Evolutionary conservation across 2,329 filamentous ascomycete species (phyloP).

Genomic region (Phaeomoniella chlamydospora): DNA sequence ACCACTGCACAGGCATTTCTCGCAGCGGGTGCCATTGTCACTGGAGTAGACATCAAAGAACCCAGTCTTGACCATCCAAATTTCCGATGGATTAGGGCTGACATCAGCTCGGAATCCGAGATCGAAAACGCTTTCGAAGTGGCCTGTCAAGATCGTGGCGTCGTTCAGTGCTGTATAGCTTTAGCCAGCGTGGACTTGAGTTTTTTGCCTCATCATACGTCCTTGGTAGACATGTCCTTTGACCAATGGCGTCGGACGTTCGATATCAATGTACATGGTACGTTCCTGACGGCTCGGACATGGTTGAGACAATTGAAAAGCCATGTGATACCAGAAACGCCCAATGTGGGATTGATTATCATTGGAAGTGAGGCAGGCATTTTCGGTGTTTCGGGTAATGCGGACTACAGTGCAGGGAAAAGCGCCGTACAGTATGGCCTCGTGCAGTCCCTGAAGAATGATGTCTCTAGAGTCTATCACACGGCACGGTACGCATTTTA

Average conservation of each 20-base stretch:
- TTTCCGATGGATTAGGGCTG: conserved; percentile 14
- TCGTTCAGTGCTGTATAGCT: conserved; percentile 25
- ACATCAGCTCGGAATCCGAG: conserved; percentile 18
- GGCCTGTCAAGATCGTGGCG: conserved; percentile 19
- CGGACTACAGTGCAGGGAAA: conserved; percentile 31
- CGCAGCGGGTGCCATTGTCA: conserved; percentile 26
- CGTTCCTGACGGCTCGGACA: conserved; percentile 26
- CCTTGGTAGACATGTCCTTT: conserved; percentile 25
- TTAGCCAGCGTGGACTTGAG: conserved; percentile 29
- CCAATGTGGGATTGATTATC: conserved; percentile 27
- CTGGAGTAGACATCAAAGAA: conserved; percentile 17
- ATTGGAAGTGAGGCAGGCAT: conserved; percentile 30
- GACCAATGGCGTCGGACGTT: conserved; percentile 24
- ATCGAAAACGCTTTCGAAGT: conserved; percentile 18
- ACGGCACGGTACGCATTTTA: too few species aligned
- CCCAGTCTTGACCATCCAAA: conserved; percentile 4
- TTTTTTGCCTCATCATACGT: conserved; percentile 21
- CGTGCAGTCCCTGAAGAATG: conserved; percentile 24
- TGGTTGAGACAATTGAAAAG: conserved; percentile 24
- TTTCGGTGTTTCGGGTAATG: conserved; percentile 27
- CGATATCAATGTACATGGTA: conserved; percentile 27
- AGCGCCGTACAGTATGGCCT: conserved; percentile 30
- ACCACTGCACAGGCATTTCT: conserved; percentile 25
- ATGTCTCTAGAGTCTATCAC: conserved; percentile 22
- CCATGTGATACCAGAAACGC: conserved; percentile 7